These are phyloP conservation scores for Aspergillus avenaceus DNA, from an alignment of 495 filamentous ascomycete genomes.

Conservation along the genomic window DNA sequence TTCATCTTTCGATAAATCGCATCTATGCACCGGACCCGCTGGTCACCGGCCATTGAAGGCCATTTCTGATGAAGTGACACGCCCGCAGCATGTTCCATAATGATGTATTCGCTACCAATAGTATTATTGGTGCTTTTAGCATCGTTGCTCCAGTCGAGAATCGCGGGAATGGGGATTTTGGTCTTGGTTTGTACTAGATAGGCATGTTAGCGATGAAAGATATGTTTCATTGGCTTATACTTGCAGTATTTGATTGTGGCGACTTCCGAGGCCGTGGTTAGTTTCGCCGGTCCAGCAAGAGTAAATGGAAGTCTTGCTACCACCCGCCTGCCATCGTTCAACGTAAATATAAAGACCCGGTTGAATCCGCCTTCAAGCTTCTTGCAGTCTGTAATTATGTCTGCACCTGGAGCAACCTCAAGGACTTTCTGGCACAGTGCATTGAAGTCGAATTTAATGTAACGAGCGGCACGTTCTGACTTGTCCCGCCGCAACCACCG, in stretches of 20 bases:
- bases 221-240: conserved; percentile 1
- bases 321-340: conserved; percentile 27
- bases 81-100: conserved; percentile 38
- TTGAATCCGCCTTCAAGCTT: conserved; percentile 6
- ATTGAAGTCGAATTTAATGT: conserved; percentile 1
- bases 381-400: not conserved
- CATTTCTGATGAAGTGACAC: conserved; percentile 32
- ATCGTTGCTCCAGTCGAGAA: conserved; percentile 35
- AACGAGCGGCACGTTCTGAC: not conserved
- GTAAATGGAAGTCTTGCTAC: conserved; percentile 36
- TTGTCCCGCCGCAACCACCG: not conserved
- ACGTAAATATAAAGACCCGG: conserved; percentile 37
- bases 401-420: not conserved
- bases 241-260: conserved; percentile 37
- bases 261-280: conserved; percentile 38
- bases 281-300: conserved; percentile 27
- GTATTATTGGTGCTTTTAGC: conserved; percentile 22
- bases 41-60: conserved; percentile 28
- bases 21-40: conserved; percentile 31
- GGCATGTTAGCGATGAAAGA: not conserved
- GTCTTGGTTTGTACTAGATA: conserved; percentile 31
- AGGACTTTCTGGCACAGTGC: not conserved
- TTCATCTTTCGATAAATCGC: conserved; percentile 27
- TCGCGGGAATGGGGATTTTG: conserved; percentile 34
- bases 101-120: conserved; percentile 43